Conservation (phyloP, 139 green algal genomes). For the Tetraselmis chui region DNA sequence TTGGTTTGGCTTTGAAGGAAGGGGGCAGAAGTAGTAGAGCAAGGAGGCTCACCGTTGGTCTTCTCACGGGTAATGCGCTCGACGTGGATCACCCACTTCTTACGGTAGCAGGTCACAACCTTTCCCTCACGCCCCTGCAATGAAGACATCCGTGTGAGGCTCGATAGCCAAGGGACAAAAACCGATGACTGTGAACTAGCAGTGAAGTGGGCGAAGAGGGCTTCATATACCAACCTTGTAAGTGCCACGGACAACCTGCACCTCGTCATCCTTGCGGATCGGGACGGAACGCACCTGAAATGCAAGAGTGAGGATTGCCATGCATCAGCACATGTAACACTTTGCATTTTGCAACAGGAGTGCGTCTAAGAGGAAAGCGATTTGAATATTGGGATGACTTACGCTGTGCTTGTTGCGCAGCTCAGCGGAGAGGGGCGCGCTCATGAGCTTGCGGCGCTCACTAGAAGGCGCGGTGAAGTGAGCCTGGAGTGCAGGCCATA, state of each 20-base stretch:
- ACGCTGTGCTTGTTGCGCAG: conserved; percentile 87
- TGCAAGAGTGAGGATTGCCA: neutral
- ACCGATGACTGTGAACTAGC: too few species aligned
- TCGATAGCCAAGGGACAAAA: too few species aligned
- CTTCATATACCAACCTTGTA: conserved; percentile 95
- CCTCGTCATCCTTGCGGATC: conserved; percentile 98
- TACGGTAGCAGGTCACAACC: conserved; percentile 94
- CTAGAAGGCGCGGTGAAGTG: conserved; percentile 93
- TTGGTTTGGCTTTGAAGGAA: too few species aligned
- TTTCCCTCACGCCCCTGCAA: conserved; percentile 91
- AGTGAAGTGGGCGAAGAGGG: too few species aligned
- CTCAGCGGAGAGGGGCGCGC: conserved; percentile 81
- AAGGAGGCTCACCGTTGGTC: conserved; percentile 82
- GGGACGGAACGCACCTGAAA: conserved; percentile 83
- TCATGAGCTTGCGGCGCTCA: conserved; percentile 91
- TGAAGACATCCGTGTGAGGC: too few species aligned
- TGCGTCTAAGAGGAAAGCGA: too few species aligned
- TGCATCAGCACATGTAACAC: conserved; percentile 18
- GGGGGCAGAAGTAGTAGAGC: neutral
- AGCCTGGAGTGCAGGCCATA: too few species aligned
- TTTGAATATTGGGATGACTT: too few species aligned
- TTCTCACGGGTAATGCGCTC: conserved; percentile 97
- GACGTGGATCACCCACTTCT: conserved; percentile 99
- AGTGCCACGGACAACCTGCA: conserved; percentile 87
- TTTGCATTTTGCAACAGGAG: too few species aligned